phyloP scores from a whole-genome alignment of 306 rosid species.

The Malus orientalis region DNA sequence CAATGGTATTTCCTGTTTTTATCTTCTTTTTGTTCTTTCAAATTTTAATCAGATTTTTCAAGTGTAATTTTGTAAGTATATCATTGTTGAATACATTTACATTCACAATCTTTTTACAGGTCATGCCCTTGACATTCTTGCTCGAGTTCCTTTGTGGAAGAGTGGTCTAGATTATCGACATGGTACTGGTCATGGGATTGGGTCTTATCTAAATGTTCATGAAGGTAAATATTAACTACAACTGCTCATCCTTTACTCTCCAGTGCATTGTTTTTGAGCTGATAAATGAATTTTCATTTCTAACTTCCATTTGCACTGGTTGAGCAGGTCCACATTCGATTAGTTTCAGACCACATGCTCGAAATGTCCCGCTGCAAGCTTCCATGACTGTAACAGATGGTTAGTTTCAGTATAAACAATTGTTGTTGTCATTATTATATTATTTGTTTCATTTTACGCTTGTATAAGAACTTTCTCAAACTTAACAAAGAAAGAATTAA shows the following conservation, averaged over 20 bases:
- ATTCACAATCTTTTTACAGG: slow-evolving; percentile 35
- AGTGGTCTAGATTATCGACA: slow-evolving; percentile 96
- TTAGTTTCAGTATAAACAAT: slow-evolving; percentile 29
- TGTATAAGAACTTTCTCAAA: neutral
- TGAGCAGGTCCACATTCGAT: slow-evolving; percentile 87
- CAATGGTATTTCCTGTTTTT: slow-evolving; percentile 46
- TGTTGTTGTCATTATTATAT: no score
- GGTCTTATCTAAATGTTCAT: slow-evolving; percentile 93
- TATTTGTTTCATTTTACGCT: neutral
- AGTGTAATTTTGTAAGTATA: neutral
- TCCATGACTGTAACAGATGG: slow-evolving; percentile 98
- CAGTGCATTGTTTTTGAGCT: neutral
- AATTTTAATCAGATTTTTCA: slow-evolving; percentile 1
- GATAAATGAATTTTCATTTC: neutral
- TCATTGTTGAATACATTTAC: neutral
- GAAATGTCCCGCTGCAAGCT: slow-evolving; percentile 81
- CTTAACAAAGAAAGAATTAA: neutral
- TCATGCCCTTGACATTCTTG: slow-evolving; percentile 78
- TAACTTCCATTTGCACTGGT: slow-evolving; percentile 7
- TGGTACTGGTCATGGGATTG: slow-evolving; percentile 99
- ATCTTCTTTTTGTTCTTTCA: neutral
- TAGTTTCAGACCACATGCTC: slow-evolving; percentile 88
- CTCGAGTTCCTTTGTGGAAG: slow-evolving; percentile 93
- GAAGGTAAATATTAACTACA: slow-evolving; percentile 51
- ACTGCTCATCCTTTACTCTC: slow-evolving; percentile 11